Base-by-base conservation (phyloP, 192 early-diverging fungal genomes). In the Coemansia sp. region DNA sequence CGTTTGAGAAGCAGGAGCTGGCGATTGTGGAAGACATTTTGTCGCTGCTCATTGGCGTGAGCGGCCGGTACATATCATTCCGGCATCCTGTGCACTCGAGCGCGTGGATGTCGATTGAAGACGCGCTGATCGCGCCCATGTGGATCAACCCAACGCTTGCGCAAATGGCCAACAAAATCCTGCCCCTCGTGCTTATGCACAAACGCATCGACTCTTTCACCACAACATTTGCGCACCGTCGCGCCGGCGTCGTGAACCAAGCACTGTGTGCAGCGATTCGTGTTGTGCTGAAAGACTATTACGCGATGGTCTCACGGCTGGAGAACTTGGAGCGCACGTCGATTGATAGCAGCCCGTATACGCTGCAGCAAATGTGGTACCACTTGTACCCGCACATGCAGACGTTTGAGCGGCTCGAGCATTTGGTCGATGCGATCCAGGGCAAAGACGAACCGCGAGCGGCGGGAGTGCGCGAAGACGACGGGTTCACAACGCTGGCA, bases 301-400 rank as follows among this genome's bases (percentile, higher is more conserved):
- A 90, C 12, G 73, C 90, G 14, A 66, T 95, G 17, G 85, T 99
- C 12, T 91, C 90, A 14, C 93, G 94, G 63, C 82, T 99, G 19
- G 97, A 99, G 66, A 91, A 90, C 59, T 89, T 94, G 50, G 91
- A 74, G 66, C 84, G 83, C 64, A 82, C 83, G 21, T 86, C 82
- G 7, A 84, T 81, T 1, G 71, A 65, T 20, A 57, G 58, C 12
- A 50, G 48, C 15, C 82, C 84, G 6, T 97, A 97, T 71, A 90
- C 93, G 5, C 68, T 97, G n/a, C 95, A 96, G 65, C 88, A 94
- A 73, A 80, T 98, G 8, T 93, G 91, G 92, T 94, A 88, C 69
- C 91, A 98, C 70, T 68, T 96, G 23, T 85, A 89, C 40, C 93
- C 94, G 20, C 91, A 90, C 10, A 51, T 91, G 44, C 66, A 74